These are phyloP conservation scores for Phytophthora sp. DNA, from an alignment of 352 stramenopile species.

Conservation along the genomic window DNA sequence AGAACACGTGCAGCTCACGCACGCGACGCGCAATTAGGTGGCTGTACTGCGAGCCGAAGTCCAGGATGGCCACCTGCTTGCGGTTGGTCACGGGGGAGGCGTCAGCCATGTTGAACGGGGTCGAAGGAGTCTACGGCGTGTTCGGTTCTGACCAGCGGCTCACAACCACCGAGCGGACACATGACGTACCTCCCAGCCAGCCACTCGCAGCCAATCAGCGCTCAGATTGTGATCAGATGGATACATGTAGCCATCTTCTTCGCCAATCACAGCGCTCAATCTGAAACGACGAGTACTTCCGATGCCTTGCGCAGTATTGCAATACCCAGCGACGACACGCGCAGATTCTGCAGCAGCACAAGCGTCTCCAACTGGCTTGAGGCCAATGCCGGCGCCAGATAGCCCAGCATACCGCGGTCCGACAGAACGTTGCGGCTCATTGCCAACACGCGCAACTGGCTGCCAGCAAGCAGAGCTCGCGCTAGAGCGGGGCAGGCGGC, in stretches of 20 bases:
- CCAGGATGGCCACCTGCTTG: conserved; percentile 98
- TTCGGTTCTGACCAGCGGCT: conserved; percentile 36
- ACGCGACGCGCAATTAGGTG: conserved; percentile 99
- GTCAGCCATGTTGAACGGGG: conserved; percentile 59
- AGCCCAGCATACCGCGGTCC: conserved; percentile 58
- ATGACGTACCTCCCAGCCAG: conserved; percentile 20
- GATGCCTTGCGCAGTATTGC: conserved; percentile 34
- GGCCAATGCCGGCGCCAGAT: conserved; percentile 52
- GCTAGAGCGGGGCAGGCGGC: conserved; percentile 47
- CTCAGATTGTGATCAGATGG: not conserved
- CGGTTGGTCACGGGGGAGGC: conserved; percentile 87
- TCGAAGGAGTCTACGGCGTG: conserved; percentile 27
- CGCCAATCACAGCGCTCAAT: conserved; percentile 40
- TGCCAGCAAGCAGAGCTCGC: conserved; percentile 37
- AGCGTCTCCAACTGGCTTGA: conserved; percentile 56
- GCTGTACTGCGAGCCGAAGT: conserved; percentile 99
- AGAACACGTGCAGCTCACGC: conserved; percentile 98
- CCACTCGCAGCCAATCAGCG: conserved; percentile 35
- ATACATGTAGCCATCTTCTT: conserved; percentile 28
- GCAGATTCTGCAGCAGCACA: conserved; percentile 53
- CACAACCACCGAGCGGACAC: conserved; percentile 10
- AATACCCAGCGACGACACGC: conserved; percentile 44
- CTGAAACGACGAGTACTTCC: conserved; percentile 28
- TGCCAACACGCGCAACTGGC: conserved; percentile 49
- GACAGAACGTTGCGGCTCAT: conserved; percentile 63